phyloP scores from a whole-genome alignment of 108 stramenopile genomes.

The Pseudonitzschia pungens region DNA sequence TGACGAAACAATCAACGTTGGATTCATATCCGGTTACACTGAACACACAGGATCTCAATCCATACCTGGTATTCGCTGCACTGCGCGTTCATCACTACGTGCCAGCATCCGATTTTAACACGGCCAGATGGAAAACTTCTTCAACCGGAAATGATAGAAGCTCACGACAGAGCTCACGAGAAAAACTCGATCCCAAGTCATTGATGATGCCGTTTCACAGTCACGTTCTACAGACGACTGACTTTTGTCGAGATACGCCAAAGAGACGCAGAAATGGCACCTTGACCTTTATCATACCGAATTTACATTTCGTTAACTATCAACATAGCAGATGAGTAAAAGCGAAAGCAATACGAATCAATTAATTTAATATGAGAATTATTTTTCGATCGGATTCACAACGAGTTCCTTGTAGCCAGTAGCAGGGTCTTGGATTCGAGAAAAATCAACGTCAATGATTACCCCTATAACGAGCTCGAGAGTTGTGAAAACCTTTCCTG shows the following conservation, averaged over 20 bases:
- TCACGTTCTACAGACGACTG: neutral
- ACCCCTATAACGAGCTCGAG: slow-evolving; percentile 75
- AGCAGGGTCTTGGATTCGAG: slow-evolving; percentile 47
- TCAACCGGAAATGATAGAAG: neutral
- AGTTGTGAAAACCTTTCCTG: slow-evolving; percentile 72
- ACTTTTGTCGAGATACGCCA: neutral
- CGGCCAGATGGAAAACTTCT: neutral
- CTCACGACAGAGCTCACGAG: neutral
- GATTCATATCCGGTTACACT: neutral
- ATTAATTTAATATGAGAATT: neutral
- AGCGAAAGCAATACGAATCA: neutral
- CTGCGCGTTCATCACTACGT: neutral
- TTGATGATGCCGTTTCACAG: slow-evolving; percentile 9
- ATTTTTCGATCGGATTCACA: slow-evolving; percentile 14
- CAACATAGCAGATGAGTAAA: neutral
- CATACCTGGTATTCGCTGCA: neutral
- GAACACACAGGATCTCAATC: neutral
- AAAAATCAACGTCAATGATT: slow-evolving; percentile 52
- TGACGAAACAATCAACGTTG: neutral
- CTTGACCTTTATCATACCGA: slow-evolving; percentile 7
- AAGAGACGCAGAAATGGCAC: slow-evolving; percentile 3
- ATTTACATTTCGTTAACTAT: slow-evolving; percentile 5
- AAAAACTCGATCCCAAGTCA: neutral
- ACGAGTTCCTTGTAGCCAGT: slow-evolving; percentile 74
- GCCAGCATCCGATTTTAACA: neutral